phyloP scores from a whole-genome alignment of 192 early-diverging fungal species.

The Coemansia sp. region DNA sequence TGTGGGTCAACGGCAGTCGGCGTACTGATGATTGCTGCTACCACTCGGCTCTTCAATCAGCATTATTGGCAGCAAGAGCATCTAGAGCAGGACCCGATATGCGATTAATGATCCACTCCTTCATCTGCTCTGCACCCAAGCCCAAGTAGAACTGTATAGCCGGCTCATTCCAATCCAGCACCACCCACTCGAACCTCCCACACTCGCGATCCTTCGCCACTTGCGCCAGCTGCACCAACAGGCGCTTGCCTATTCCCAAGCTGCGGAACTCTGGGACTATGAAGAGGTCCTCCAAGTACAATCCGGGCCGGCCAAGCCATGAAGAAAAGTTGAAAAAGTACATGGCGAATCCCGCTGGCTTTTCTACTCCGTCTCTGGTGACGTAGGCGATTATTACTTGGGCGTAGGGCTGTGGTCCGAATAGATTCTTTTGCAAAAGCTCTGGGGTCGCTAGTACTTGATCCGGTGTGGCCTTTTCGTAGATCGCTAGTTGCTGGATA shows the following conservation, averaged over 20 bases:
- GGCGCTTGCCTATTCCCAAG: constrained; percentile 63
- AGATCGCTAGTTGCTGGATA: constrained; percentile 71
- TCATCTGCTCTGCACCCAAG: constrained; percentile 65
- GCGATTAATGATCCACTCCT: constrained; percentile 76
- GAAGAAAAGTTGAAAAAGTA: constrained; percentile 86
- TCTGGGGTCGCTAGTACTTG: constrained; percentile 71
- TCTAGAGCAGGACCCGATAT: constrained; percentile 61
- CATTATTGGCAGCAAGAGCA: constrained; percentile 49
- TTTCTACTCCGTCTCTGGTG: constrained; percentile 22
- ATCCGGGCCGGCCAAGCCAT: constrained; percentile 67
- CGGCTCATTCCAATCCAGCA: constrained; percentile 83
- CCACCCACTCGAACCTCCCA: constrained; percentile 80
- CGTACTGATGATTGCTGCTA: constrained; percentile 7
- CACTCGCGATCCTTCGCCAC: constrained; percentile 65
- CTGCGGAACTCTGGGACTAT: constrained; percentile 64
- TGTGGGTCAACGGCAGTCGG: constrained; percentile 16
- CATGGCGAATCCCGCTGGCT: constrained; percentile 75
- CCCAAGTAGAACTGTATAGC: constrained; percentile 73
- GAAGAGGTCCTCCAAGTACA: constrained; percentile 87
- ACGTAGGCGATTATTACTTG: constrained; percentile 67
- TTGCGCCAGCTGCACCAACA: constrained; percentile 68
- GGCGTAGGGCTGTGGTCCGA: constrained; percentile 63
- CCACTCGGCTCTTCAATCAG: background rate
- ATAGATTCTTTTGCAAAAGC: constrained; percentile 60
- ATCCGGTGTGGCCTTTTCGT: constrained; percentile 67